Evolutionary conservation across 768 basidiomycete species (phyloP).

Genomic region (Kwoniella sp.): DNA sequence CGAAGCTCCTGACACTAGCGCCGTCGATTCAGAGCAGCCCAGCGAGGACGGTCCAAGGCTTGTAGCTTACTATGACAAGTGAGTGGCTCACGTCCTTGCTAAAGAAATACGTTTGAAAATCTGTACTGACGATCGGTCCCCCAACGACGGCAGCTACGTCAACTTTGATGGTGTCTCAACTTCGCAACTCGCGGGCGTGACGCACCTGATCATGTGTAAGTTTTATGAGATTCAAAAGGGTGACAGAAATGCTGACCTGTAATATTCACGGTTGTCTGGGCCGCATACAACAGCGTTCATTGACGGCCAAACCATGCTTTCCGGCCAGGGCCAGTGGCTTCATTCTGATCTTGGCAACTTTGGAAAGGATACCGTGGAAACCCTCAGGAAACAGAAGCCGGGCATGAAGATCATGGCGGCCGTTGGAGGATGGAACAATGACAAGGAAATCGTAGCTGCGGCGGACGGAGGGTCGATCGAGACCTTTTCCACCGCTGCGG

Average conservation of each 20-base stretch:
- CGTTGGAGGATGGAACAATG: slow-evolving; percentile 37
- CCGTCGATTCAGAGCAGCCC: neutral
- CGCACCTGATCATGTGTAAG: slow-evolving; percentile 36
- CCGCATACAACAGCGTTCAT: slow-evolving; percentile 11
- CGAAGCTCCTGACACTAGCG: neutral
- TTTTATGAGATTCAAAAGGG: neutral
- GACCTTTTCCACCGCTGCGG: slow-evolving; percentile 16
- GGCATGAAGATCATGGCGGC: slow-evolving; percentile 38
- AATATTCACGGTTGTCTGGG: neutral
- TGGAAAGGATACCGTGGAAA: neutral
- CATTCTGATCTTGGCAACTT: slow-evolving; percentile 25
- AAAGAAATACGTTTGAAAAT: too few relatives aligned
- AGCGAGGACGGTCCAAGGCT: slow-evolving; percentile 3
- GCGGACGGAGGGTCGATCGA: slow-evolving; percentile 4
- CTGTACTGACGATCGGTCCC: neutral
- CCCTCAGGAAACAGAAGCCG: slow-evolving; percentile 6
- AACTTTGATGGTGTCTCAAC: slow-evolving; percentile 11
- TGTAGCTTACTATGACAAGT: slow-evolving; percentile 38
- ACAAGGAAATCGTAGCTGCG: slow-evolving; percentile 13
- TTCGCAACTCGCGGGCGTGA: slow-evolving; percentile 30
- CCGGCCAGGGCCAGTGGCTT: neutral
- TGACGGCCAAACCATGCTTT: neutral
- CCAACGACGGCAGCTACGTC: slow-evolving; percentile 18
- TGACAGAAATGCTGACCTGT: too few relatives aligned
- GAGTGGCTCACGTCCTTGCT: too few relatives aligned